Percentiles rank a stretch among this genome's conserved stretches.
These are phyloP conservation scores for Colletotrichum endophyticum DNA, from an alignment of 2,329 filamentous ascomycete species.

Conservation along the genomic window DNA sequence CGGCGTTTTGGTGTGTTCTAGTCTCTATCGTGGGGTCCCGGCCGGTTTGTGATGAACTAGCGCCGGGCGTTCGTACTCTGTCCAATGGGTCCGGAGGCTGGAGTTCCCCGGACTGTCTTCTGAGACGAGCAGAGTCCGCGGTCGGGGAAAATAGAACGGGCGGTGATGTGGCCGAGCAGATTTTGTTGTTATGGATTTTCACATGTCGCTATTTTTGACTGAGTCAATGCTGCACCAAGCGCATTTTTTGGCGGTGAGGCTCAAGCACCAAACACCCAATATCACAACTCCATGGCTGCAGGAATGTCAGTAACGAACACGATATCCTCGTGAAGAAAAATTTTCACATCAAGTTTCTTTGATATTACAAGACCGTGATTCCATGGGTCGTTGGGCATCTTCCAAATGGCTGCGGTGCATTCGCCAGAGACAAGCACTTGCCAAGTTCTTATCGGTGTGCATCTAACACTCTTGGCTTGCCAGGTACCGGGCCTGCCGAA, in stretches of 20 bases:
- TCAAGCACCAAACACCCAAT: not conserved
- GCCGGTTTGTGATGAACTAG: not conserved
- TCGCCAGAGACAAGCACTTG: not conserved
- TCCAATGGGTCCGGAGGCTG: not conserved
- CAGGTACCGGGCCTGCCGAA: not conserved
- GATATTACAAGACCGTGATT: not conserved
- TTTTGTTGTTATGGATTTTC: not conserved
- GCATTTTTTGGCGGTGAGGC: not conserved
- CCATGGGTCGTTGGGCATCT: not conserved
- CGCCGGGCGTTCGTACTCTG: not conserved
- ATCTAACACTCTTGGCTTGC: not conserved
- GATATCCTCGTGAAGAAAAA: not conserved
- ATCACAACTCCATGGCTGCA: not conserved
- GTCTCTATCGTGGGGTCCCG: not conserved
- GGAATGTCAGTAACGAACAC: accelerated
- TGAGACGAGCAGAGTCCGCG: not conserved
- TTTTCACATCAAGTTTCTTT: not conserved
- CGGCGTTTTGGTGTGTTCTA: not conserved
- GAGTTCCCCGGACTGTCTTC: not conserved
- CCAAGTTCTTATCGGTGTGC: not conserved
- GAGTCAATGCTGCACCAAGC: not conserved
- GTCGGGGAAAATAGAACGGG: not conserved
- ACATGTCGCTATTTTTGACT: not conserved
- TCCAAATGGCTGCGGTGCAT: not conserved
- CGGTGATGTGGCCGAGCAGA: not conserved